These are phyloP conservation scores for Chrysoporthe puriensis DNA, from an alignment of 2,329 filamentous ascomycete genomes.

Conservation along the genomic window DNA sequence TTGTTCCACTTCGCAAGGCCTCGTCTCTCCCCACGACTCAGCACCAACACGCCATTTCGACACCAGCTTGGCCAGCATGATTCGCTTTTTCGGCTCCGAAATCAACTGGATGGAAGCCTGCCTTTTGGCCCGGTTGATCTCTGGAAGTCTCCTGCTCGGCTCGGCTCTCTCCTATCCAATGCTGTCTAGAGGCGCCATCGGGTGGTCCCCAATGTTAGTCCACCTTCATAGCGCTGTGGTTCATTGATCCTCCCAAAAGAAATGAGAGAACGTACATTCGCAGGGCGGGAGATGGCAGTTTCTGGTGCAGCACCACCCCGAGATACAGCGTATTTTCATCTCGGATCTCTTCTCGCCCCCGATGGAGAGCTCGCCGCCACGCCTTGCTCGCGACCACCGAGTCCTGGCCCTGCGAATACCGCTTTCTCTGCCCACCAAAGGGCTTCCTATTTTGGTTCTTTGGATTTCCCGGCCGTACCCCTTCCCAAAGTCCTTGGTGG, in stretches of 20 bases:
- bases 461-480: not conserved
- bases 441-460: not conserved
- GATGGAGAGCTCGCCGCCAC: not conserved
- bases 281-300: not conserved
- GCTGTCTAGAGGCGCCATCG: not conserved
- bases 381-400: not conserved
- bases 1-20: not conserved
- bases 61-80: not conserved
- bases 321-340: not conserved
- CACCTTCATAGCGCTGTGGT: not conserved
- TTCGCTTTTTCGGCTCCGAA: no score
- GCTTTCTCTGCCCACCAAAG: not conserved
- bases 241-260: not conserved
- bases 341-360: not conserved
- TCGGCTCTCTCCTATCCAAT: constrained; percentile 16
- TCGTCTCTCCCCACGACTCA: not conserved
- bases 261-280: not conserved
- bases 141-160: constrained; percentile 10
- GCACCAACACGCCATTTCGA: not conserved
- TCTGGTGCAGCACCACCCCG: not conserved
- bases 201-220: constrained; percentile 12
- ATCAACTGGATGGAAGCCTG: not conserved
- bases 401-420: not conserved
- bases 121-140: not conserved
- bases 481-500: not conserved